Conservation (phyloP, 768 basidiomycete genomes). For the Amanita subjunquillea region DNA sequence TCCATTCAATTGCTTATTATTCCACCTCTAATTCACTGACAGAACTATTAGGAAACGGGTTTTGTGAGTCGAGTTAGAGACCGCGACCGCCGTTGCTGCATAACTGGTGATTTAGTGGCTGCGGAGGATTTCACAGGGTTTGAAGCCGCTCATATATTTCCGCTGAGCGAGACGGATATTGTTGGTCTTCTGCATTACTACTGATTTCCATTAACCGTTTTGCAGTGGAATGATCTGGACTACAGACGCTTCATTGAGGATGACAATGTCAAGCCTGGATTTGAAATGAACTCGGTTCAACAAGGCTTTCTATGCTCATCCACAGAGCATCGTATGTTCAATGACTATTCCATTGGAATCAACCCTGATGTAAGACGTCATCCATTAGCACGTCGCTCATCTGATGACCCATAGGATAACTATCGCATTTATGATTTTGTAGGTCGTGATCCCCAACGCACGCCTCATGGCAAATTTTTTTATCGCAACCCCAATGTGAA, state of each 20-base stretch:
- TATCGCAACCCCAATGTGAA: slow-evolving; percentile 6
- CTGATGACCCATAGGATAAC: slow-evolving; percentile 4
- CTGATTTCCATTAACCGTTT: slow-evolving; percentile 1
- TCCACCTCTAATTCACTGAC: too few relatives aligned
- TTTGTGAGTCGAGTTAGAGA: slow-evolving; percentile 10
- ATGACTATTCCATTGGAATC: slow-evolving; percentile 10
- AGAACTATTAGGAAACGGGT: slow-evolving; percentile 3
- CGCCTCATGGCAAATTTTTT: slow-evolving; percentile 9
- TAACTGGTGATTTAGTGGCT: slow-evolving; percentile 10
- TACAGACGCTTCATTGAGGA: slow-evolving; percentile 12
- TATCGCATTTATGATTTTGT: slow-evolving; percentile 11
- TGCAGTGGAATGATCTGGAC: slow-evolving; percentile 10
- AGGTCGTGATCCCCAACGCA: slow-evolving; percentile 8
- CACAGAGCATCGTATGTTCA: slow-evolving; percentile 11
- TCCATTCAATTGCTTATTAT: slow-evolving; percentile 4
- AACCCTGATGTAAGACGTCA: slow-evolving; percentile 11
- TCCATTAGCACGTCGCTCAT: neutral
- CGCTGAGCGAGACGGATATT: slow-evolving; percentile 9
- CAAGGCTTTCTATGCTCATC: slow-evolving; percentile 13
- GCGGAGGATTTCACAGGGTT: slow-evolving; percentile 12
- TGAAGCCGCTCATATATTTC: slow-evolving; percentile 12
- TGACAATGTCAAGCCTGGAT: slow-evolving; percentile 7
- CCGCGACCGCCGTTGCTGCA: slow-evolving; percentile 11
- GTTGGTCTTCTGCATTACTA: slow-evolving; percentile 3
- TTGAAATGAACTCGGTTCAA: slow-evolving; percentile 12